Conservation (phyloP, 2,329 filamentous ascomycete species). For the Talaromyces marneffei region DNA sequence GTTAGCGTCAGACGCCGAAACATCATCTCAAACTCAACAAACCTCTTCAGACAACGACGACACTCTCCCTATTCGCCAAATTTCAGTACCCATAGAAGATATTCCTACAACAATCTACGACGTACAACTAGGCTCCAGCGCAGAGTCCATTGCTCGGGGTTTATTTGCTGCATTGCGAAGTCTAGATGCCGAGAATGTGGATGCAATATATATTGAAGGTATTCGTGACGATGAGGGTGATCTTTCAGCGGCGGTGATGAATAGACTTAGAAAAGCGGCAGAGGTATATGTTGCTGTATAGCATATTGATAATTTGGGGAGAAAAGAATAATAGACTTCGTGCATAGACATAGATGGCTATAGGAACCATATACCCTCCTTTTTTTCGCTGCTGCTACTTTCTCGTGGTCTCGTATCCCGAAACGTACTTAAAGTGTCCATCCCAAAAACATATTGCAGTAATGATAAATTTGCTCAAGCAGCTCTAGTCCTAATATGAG, state of each 20-base stretch:
- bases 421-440: too few species aligned
- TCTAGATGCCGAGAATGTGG: slow-evolving; percentile 71
- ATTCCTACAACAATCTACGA: slow-evolving; percentile 47
- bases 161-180: slow-evolving; percentile 83
- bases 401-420: too few species aligned
- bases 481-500: background rate
- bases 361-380: too few species aligned
- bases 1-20: slow-evolving; percentile 15
- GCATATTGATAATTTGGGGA: slow-evolving; percentile 17
- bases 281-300: slow-evolving; percentile 47
- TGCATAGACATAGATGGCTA: too few species aligned
- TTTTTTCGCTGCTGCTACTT: too few species aligned
- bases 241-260: slow-evolving; percentile 82
- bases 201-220: slow-evolving; percentile 86
- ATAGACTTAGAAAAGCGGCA: slow-evolving; percentile 72
- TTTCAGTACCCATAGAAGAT: background rate
- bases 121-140: slow-evolving; percentile 65
- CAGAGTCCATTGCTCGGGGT: slow-evolving; percentile 71
- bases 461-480: too few species aligned
- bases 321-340: background rate
- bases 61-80: background rate
- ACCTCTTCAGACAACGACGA: background rate
- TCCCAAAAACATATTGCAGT: too few species aligned
- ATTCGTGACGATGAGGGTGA: slow-evolving; percentile 66
- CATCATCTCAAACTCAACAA: slow-evolving; percentile 13